Percentiles rank a stretch among this genome's conserved stretches.
These are phyloP conservation scores for Talaromyces nanjingensis DNA, from an alignment of 495 filamentous ascomycete genomes.

Conservation along the genomic window DNA sequence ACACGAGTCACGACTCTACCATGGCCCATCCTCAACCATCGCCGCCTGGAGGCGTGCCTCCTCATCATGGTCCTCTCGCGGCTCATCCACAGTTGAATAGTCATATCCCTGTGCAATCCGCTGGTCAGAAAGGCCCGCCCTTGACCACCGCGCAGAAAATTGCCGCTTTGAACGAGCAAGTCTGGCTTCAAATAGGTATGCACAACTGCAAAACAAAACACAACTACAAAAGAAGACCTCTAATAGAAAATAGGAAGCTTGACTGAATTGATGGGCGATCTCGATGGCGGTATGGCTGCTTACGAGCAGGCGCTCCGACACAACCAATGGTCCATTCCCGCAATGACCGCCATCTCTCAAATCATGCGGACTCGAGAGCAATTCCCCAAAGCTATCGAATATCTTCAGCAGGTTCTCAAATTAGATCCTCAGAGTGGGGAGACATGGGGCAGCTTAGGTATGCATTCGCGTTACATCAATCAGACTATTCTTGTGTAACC, in stretches of 20 bases:
- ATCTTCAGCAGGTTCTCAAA: conserved; percentile 84
- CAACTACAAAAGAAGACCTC: not conserved
- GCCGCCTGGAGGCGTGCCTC: conserved; percentile 42
- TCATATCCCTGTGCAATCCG: conserved; percentile 45
- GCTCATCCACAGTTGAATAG: conserved; percentile 47
- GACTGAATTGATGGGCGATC: conserved; percentile 80
- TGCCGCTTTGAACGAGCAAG: conserved; percentile 64
- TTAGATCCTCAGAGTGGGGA: conserved; percentile 85
- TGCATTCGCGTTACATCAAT: conserved; percentile 13
- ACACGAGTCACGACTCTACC: not conserved
- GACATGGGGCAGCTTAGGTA: conserved; percentile 93
- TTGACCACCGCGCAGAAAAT: conserved; percentile 53
- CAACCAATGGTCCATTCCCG: conserved; percentile 83
- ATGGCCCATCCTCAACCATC: conserved; percentile 49
- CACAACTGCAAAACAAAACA: not conserved
- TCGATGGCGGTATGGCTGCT: conserved; percentile 78
- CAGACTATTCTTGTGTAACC: conserved; percentile 6
- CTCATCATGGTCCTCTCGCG: conserved; percentile 42
- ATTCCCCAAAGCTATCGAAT: conserved; percentile 90
- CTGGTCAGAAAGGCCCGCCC: conserved; percentile 42
- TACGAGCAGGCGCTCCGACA: conserved; percentile 84
- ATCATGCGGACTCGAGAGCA: conserved; percentile 89
- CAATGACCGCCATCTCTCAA: conserved; percentile 90
- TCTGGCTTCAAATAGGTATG: conserved; percentile 93
- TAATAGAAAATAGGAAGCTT: conserved; percentile 53